Conservation (phyloP, 495 filamentous ascomycete genomes). For the Platismatia glauca region DNA sequence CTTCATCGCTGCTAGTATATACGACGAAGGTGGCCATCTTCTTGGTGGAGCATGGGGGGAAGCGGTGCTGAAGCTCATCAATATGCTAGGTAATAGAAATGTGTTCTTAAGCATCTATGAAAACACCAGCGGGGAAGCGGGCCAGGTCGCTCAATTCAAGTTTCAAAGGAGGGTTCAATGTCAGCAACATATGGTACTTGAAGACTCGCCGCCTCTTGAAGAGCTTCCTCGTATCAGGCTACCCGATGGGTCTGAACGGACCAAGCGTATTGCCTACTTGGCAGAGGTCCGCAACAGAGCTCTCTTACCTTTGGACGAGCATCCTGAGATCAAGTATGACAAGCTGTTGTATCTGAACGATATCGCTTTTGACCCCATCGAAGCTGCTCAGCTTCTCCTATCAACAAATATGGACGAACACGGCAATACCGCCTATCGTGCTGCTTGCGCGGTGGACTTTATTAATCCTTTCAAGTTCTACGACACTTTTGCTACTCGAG, state of each 20-base stretch:
- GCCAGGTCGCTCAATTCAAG: slow-evolving; percentile 35
- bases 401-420: slow-evolving; percentile 55
- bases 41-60: slow-evolving; percentile 59
- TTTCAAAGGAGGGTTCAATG: slow-evolving; percentile 40
- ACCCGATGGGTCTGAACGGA: slow-evolving; percentile 50
- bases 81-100: slow-evolving; percentile 47
- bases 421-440: slow-evolving; percentile 57
- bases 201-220: slow-evolving; percentile 43
- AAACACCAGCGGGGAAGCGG: slow-evolving; percentile 53
- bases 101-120: slow-evolving; percentile 54
- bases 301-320: slow-evolving; percentile 50
- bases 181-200: slow-evolving; percentile 45
- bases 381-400: slow-evolving; percentile 64
- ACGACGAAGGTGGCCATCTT: slow-evolving; percentile 51
- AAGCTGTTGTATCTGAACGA: slow-evolving; percentile 72
- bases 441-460: slow-evolving; percentile 75
- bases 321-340: slow-evolving; percentile 41
- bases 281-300: slow-evolving; percentile 71
- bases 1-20: slow-evolving; percentile 68
- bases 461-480: slow-evolving; percentile 71
- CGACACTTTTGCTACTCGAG: slow-evolving; percentile 71
- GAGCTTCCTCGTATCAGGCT: slow-evolving; percentile 48
- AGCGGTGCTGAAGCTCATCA: slow-evolving; percentile 52
- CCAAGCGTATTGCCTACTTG: slow-evolving; percentile 69
- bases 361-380: slow-evolving; percentile 59